A percentile compares a stretch with the other conserved stretches of the same genome.
Conservation (phyloP, 768 basidiomycete species). For the Collybiopsis confluens region DNA sequence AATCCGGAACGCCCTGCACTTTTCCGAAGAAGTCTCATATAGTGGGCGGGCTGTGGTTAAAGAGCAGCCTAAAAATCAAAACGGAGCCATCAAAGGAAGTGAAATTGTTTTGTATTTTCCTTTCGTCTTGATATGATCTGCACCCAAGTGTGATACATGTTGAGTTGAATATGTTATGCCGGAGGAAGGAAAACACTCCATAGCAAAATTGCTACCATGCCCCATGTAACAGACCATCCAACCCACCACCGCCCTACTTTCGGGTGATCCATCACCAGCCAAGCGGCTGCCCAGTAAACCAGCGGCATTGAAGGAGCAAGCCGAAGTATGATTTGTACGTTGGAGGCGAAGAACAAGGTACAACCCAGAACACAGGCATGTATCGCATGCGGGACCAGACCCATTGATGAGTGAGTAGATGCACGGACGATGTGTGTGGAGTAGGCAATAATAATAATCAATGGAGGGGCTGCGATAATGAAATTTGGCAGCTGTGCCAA, state of each 20-base stretch:
- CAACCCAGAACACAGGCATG: slow-evolving; percentile 62
- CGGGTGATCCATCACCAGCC: slow-evolving; percentile 49
- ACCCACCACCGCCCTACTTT: slow-evolving; percentile 61
- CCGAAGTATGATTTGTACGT: slow-evolving; percentile 85
- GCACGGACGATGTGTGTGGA: slow-evolving; percentile 26
- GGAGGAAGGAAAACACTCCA: slow-evolving; percentile 90
- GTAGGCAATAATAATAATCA: slow-evolving; percentile 47
- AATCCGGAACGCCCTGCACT: too few relatives aligned
- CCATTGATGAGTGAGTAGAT: slow-evolving; percentile 24
- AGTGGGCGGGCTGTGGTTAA: too few relatives aligned
- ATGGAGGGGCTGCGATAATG: slow-evolving; percentile 68
- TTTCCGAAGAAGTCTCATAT: too few relatives aligned
- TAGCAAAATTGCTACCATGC: slow-evolving; percentile 58
- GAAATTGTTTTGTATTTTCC: too few relatives aligned
- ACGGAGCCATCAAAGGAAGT: too few relatives aligned
- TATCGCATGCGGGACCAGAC: slow-evolving; percentile 67
- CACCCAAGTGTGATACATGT: too few relatives aligned
- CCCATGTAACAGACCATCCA: slow-evolving; percentile 78
- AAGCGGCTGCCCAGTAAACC: slow-evolving; percentile 82
- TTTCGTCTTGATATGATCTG: too few relatives aligned
- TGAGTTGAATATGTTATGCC: too few relatives aligned
- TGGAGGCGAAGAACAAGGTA: slow-evolving; percentile 72
- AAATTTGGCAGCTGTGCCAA: slow-evolving; percentile 84
- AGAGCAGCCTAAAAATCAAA: too few relatives aligned
- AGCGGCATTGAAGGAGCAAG: slow-evolving; percentile 73